Evolutionary conservation across 495 filamentous ascomycete species (phyloP), one percentile per base, ranked within the genome.

Genomic region (Podospora pseudoanserina): DNA sequence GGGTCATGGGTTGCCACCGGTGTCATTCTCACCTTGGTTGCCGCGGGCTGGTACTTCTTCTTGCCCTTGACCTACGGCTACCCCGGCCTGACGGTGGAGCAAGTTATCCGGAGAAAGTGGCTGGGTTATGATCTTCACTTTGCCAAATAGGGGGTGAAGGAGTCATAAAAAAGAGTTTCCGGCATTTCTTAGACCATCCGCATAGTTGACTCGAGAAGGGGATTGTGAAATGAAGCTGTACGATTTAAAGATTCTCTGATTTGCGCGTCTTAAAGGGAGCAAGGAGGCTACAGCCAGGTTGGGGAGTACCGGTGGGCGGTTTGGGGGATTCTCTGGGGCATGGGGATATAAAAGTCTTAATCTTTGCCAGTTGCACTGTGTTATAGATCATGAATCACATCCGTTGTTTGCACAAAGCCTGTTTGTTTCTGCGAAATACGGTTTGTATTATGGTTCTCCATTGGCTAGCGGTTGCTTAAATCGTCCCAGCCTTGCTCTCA

Each of bases 101-200:
- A 92, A 73, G 93, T 99, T 56, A 77, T 90, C 65, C 87, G 91
- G 62, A 87, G 95, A 78, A 97, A 97, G 82, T 99, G 93, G 95
- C 82, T 98, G 74, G 90, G 90, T 60, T 99, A 99, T 78, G 95
- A 99, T 80, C 85, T 99, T 78, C 95, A 99, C 82, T 99, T 98
- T 81, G 95, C 95, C 53, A 99, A 99, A 86, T 99, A 91, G 81
- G 61, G 5, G 27, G 5, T 6, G 23, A 11, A 27, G 19, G 23
- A n/a, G 18, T 58, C 18, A 19, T 58, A 49, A 11, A 49, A 49
- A 49, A 3, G 39, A 49, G 7, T 49, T 11, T 49, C 9, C 7
- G 9, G 9, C 39, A 13, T 49, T 49, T 13, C 2, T 49, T 49
- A 49, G 39, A 49, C 39, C 13, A 49, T 49, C 9, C 18, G 13